phyloP scores from a whole-genome alignment of 164 flowering plant genomes.

The Chimonanthus salicifolius region DNA sequence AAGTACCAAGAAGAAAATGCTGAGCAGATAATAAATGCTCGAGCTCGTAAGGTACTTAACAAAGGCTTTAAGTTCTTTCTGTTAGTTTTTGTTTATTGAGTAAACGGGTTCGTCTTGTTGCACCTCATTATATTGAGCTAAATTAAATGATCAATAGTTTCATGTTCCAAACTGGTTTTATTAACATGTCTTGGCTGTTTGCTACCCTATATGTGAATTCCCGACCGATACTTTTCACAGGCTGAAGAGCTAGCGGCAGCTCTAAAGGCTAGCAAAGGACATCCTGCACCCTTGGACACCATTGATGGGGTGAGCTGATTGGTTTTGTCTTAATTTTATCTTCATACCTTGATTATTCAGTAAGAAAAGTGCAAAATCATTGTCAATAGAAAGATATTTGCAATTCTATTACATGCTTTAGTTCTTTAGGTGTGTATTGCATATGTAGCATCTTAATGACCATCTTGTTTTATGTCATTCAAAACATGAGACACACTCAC shows the following conservation, averaged over 20 bases:
- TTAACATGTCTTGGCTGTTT: too few species aligned
- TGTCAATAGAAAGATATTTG: not conserved
- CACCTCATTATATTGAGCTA: not conserved
- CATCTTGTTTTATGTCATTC: too few species aligned
- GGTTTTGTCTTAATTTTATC: not conserved
- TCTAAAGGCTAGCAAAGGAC: conserved; percentile 72
- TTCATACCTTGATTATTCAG: not conserved
- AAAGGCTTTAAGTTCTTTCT: not conserved
- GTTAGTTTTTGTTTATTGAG: not conserved
- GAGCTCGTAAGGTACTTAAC: conserved; percentile 68
- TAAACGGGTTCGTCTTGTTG: not conserved
- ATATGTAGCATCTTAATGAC: not conserved
- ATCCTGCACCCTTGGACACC: conserved; percentile 35
- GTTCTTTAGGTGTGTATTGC: not conserved
- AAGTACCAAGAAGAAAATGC: conserved; percentile 80
- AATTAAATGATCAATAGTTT: not conserved
- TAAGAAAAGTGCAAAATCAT: not conserved
- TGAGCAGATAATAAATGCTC: conserved; percentile 76
- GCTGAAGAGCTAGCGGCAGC: conserved; percentile 93
- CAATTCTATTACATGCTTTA: not conserved
- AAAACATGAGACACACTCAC: too few species aligned
- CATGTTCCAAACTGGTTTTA: too few species aligned
- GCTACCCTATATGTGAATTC: too few species aligned
- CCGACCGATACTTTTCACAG: conserved; percentile 20
- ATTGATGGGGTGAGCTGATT: conserved; percentile 50